Percentiles rank a stretch among this genome's conserved stretches.
Evolutionary conservation across 495 filamentous ascomycete species (phyloP).

Genomic region (Cladorrhinum samala): DNA sequence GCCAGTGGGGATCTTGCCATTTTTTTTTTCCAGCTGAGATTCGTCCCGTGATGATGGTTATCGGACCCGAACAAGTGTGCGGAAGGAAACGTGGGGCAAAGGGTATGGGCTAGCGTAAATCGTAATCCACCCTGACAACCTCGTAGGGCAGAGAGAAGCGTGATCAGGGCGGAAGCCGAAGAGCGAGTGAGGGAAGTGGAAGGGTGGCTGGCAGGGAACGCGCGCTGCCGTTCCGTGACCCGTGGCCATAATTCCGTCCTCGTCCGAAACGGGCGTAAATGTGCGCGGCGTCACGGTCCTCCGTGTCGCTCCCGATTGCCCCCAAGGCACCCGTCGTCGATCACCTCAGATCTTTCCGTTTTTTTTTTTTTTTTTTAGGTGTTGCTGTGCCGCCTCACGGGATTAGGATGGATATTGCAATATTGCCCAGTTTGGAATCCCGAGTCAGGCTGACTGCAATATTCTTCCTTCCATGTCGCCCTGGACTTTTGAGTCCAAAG

Average conservation of each 20-base stretch:
- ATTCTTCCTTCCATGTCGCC: no score
- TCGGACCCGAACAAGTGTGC: not conserved
- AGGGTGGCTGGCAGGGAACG: not conserved
- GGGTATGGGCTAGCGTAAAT: not conserved
- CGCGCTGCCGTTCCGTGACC: not conserved
- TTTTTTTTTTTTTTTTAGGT: no score
- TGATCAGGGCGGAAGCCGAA: no score
- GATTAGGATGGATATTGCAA: not conserved
- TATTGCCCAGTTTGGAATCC: not conserved
- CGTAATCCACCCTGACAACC: not conserved
- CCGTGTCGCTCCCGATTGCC: not conserved
- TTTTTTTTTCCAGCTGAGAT: no score
- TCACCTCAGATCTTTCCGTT: no score
- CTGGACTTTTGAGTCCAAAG: no score
- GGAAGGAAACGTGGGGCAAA: not conserved
- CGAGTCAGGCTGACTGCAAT: not conserved
- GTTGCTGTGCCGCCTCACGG: no score
- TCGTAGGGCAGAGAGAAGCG: not conserved
- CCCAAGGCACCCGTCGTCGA: not conserved
- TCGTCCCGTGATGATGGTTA: no score
- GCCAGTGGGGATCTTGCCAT: not conserved
- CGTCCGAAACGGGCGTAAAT: not conserved
- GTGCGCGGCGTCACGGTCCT: not conserved
- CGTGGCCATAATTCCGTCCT: not conserved
- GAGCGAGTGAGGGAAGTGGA: not conserved